These are phyloP conservation scores for Dillenia suffruticosa DNA, from an alignment of 164 flowering plant species.

Conservation along the genomic window DNA sequence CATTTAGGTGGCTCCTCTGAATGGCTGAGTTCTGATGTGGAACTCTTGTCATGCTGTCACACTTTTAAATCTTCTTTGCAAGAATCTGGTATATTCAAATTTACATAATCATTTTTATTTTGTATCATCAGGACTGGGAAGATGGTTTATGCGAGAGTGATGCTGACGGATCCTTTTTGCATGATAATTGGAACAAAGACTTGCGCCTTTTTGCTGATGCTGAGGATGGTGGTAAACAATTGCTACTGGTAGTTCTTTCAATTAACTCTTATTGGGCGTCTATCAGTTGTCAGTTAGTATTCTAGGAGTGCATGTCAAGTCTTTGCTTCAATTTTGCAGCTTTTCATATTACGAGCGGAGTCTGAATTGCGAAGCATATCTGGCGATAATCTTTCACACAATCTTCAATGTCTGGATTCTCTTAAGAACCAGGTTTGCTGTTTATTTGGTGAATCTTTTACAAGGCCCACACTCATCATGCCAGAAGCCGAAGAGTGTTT, in stretches of 20 bases:
- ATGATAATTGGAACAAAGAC: slow-evolving; percentile 82
- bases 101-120: background rate
- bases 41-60: background rate
- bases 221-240: slow-evolving; percentile 82
- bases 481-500: slow-evolving; percentile 19
- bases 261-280: background rate
- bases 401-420: slow-evolving; percentile 45
- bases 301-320: background rate
- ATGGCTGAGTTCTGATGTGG: too few relatives aligned
- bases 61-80: background rate
- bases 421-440: slow-evolving; percentile 40
- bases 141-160: slow-evolving; percentile 81
- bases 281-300: background rate
- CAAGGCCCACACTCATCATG: slow-evolving; percentile 18
- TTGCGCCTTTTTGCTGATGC: slow-evolving; percentile 60
- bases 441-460: slow-evolving; percentile 44
- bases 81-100: background rate
- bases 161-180: slow-evolving; percentile 87
- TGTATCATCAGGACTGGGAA: slow-evolving; percentile 75
- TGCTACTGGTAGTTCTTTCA: slow-evolving; percentile 61
- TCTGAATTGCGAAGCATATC: slow-evolving; percentile 60
- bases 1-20: too few relatives aligned
- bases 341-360: slow-evolving; percentile 78
- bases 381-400: slow-evolving; percentile 39
- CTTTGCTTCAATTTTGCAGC: slow-evolving; percentile 33